Conservation (phyloP, 179 eudicot species). For the Monotropa hypopitys region DNA sequence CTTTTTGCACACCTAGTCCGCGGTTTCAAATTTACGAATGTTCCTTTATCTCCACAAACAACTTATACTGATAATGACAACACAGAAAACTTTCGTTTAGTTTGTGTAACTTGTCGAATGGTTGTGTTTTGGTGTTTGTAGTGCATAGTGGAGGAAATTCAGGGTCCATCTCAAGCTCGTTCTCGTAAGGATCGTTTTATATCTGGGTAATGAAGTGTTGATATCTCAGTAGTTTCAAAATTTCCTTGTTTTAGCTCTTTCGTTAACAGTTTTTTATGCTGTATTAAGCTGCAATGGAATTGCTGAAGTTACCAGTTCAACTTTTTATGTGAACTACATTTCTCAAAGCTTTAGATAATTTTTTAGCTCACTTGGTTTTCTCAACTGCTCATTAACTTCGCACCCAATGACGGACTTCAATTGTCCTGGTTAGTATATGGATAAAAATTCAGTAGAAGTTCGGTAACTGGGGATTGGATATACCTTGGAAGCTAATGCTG, state of each 20-base stretch:
- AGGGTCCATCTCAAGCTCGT: slow-evolving; percentile 95
- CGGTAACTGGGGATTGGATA: not conserved
- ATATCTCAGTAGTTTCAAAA: not conserved
- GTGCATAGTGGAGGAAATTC: slow-evolving; percentile 98
- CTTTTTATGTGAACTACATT: not conserved
- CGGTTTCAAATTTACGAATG: not conserved
- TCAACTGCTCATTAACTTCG: not conserved
- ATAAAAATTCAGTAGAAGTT: not conserved
- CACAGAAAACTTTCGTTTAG: not conserved
- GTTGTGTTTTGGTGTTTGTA: slow-evolving; percentile 16
- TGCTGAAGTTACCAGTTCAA: not conserved
- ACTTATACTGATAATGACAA: not conserved
- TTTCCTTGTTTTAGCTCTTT: not conserved
- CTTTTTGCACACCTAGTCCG: not conserved
- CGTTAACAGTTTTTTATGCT: not conserved
- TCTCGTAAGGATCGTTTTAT: slow-evolving; percentile 89
- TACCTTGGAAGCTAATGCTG: not conserved
- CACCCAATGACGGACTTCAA: not conserved
- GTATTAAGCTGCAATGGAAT: slow-evolving; percentile 1
- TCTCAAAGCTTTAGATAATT: not conserved
- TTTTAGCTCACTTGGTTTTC: not conserved
- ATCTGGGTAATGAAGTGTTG: slow-evolving; percentile 62
- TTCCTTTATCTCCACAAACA: not conserved
- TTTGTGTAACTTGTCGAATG: not conserved
- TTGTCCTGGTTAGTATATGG: not conserved